A percentile compares a stretch with the other conserved stretches of the same genome.
These are phyloP conservation scores for Aspergillus nidulans DNA, from an alignment of 495 filamentous ascomycete genomes.

Conservation along the genomic window DNA sequence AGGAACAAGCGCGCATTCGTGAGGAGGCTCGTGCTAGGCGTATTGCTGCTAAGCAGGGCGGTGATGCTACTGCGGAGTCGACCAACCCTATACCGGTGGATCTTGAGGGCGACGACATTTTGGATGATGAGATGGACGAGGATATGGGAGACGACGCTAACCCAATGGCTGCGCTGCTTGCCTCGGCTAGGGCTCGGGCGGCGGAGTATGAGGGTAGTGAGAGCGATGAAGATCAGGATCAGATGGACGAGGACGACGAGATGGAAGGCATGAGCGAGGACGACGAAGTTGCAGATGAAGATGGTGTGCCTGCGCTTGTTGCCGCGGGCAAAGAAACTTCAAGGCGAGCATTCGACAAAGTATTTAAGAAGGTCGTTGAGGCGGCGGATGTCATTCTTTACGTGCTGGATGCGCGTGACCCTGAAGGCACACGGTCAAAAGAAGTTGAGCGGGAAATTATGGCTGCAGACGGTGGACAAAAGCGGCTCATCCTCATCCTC, in stretches of 20 bases:
- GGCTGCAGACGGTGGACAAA: constrained; percentile 75
- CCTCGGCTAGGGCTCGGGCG: constrained; percentile 83
- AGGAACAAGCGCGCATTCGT: constrained; percentile 64
- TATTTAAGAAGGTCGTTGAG: constrained; percentile 92
- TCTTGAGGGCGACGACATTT: constrained; percentile 44
- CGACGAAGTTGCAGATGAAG: constrained; percentile 27
- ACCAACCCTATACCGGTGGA: constrained; percentile 31
- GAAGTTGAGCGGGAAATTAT: constrained; percentile 87
- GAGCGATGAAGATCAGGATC: constrained; percentile 57
- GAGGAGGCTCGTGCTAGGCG: constrained; percentile 68
- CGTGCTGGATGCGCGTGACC: constrained; percentile 90
- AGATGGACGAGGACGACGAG: constrained; percentile 52
- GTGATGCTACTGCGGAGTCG: constrained; percentile 30
- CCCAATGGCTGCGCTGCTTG: constrained; percentile 89
- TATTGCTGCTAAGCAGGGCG: constrained; percentile 38
- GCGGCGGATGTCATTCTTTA: constrained; percentile 89
- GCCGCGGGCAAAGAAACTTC: constrained; percentile 61
- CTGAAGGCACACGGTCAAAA: constrained; percentile 83
- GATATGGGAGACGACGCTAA: constrained; percentile 65
- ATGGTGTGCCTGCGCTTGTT: constrained; percentile 25
- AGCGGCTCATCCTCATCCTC: constrained; percentile 86
- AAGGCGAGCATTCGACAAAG: constrained; percentile 84
- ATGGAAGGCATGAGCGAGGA: constrained; percentile 46
- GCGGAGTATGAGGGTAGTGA: constrained; percentile 66
- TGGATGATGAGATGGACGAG: constrained; percentile 50